These are phyloP conservation scores for Puccinia hordei DNA, from an alignment of 1,284 basidiomycete species.

Conservation along the genomic window DNA sequence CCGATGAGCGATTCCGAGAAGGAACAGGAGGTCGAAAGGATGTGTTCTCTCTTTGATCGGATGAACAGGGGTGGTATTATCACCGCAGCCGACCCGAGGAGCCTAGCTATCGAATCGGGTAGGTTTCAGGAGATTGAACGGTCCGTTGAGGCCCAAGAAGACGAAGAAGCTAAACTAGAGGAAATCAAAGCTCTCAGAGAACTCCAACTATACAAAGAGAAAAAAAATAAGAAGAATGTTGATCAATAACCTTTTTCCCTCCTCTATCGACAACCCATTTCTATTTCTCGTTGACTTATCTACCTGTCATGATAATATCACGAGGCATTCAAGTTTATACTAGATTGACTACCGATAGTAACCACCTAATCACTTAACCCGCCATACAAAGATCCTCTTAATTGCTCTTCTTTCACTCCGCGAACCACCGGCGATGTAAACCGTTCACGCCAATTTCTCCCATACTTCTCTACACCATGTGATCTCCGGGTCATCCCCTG, in stretches of 20 bases:
- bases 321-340: no score
- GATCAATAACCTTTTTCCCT: background rate
- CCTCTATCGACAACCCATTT: no score
- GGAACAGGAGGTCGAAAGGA: constrained; percentile 68
- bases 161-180: constrained; percentile 13
- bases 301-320: background rate
- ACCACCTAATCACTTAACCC: no score
- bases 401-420: no score
- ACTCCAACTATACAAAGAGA: constrained; percentile 38
- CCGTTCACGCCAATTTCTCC: no score
- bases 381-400: no score
- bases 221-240: background rate
- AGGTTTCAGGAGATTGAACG: constrained; percentile 55
- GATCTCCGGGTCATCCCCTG: no score
- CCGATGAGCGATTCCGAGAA: constrained; percentile 16
- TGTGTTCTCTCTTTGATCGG: constrained; percentile 84
- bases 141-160: constrained; percentile 63
- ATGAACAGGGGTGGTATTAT: constrained; percentile 69
- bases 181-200: constrained; percentile 34
- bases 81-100: constrained; percentile 56
- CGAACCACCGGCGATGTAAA: no score
- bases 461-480: no score
- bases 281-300: background rate
- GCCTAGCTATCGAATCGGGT: constrained; percentile 53
- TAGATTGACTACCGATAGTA: no score